Conservation (phyloP, 768 basidiomycete species). For the Boletus rubescentipes region DNA sequence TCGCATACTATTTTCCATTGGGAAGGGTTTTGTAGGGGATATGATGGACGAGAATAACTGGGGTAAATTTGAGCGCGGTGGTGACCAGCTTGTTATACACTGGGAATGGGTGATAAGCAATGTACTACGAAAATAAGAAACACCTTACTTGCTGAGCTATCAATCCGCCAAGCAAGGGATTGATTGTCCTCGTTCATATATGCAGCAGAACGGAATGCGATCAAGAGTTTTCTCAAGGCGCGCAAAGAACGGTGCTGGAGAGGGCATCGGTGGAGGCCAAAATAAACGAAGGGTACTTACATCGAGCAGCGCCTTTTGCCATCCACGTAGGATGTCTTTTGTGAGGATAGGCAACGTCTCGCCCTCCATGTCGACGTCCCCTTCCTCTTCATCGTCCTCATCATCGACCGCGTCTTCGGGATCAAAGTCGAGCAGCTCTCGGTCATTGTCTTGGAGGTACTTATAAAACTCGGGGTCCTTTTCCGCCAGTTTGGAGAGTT, state of each 20-base stretch:
- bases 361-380: slow-evolving; percentile 42
- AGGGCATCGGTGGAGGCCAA: not conserved
- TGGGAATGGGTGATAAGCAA: slow-evolving; percentile 29
- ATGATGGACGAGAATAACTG: slow-evolving; percentile 84
- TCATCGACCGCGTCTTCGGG: slow-evolving; percentile 47
- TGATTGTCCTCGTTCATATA: slow-evolving; percentile 87
- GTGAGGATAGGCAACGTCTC: slow-evolving; percentile 57
- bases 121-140: not conserved
- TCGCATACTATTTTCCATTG: slow-evolving; percentile 82
- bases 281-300: slow-evolving; percentile 38
- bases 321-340: slow-evolving; percentile 64
- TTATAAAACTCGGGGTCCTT: slow-evolving; percentile 99
- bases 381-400: slow-evolving; percentile 45
- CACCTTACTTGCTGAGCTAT: slow-evolving; percentile 53
- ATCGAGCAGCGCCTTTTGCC: slow-evolving; percentile 90
- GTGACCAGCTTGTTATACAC: slow-evolving; percentile 94
- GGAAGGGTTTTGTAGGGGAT: slow-evolving; percentile 80
- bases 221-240: slow-evolving; percentile 76
- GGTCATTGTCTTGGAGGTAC: slow-evolving; percentile 94
- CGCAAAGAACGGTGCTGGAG: slow-evolving; percentile 82
- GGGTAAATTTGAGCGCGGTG: slow-evolving; percentile 87
- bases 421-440: slow-evolving; percentile 83
- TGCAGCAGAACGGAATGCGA: slow-evolving; percentile 90
- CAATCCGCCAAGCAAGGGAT: slow-evolving; percentile 81
- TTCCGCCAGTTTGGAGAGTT: slow-evolving; percentile 86